Conservation (phyloP, 768 basidiomycete genomes). For the Clitopilus passeckerianus region DNA sequence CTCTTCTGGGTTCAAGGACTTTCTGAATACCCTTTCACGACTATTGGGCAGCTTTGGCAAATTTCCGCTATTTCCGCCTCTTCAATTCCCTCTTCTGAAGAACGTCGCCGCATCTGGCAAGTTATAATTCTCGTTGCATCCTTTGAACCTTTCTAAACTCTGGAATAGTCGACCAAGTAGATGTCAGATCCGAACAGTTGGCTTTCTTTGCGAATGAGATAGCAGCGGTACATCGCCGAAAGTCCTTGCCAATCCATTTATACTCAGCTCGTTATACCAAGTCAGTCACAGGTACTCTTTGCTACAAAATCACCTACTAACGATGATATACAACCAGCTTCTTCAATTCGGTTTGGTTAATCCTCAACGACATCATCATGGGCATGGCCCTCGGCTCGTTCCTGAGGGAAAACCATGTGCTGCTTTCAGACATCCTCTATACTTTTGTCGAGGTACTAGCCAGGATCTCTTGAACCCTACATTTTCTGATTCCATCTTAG, state of each 20-base stretch:
- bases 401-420: constrained; percentile 57
- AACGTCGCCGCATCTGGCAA: constrained; percentile 39
- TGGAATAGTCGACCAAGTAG: constrained; percentile 52
- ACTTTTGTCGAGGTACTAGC: constrained; percentile 33
- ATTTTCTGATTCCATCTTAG: constrained; percentile 13
- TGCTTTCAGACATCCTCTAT: constrained; percentile 36
- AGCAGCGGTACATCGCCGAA: constrained; percentile 29
- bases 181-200: constrained; percentile 50
- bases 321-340: constrained; percentile 45
- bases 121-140: constrained; percentile 1
- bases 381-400: constrained; percentile 72
- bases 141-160: neutral
- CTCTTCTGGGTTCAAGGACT: neutral
- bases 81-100: constrained; percentile 23
- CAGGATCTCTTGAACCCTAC: neutral
- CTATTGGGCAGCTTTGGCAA: constrained; percentile 10
- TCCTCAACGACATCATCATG: constrained; percentile 86
- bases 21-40: constrained; percentile 1
- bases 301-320: neutral
- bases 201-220: constrained; percentile 38
- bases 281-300: constrained; percentile 33
- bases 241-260: constrained; percentile 27
- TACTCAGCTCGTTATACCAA: constrained; percentile 64
- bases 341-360: constrained; percentile 88
- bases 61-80: constrained; percentile 14